Percentiles rank a stretch among this genome's conserved stretches.
These are phyloP conservation scores for Globisporangium rhizosaccharum DNA, from an alignment of 352 stramenopile genomes.

Conservation along the genomic window DNA sequence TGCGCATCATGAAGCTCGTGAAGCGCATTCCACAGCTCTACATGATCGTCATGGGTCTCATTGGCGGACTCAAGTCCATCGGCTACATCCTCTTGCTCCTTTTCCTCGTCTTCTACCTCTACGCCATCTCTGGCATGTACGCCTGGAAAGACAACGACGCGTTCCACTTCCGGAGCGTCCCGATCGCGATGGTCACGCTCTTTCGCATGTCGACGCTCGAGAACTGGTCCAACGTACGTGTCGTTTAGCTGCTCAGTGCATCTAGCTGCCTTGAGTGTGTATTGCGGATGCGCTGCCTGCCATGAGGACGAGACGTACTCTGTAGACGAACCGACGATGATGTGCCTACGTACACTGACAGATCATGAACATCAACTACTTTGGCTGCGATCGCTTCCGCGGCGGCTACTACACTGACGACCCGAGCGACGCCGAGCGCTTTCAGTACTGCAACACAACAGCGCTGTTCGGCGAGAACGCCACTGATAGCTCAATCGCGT, in stretches of 20 bases:
- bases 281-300: neutral
- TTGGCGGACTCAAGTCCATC: slow-evolving; percentile 84
- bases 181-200: slow-evolving; percentile 80
- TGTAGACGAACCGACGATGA: too few species aligned
- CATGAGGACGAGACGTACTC: neutral
- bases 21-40: slow-evolving; percentile 87
- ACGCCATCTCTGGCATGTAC: slow-evolving; percentile 89
- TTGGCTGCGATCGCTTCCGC: slow-evolving; percentile 54
- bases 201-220: slow-evolving; percentile 80
- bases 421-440: slow-evolving; percentile 23
- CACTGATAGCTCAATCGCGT: slow-evolving; percentile 27
- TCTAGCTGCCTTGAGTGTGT: neutral
- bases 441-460: slow-evolving; percentile 63
- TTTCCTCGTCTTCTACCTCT: slow-evolving; percentile 87
- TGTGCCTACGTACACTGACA: slow-evolving; percentile 10
- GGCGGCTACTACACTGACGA: slow-evolving; percentile 67
- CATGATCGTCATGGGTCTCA: slow-evolving; percentile 89
- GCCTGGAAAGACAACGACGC: slow-evolving; percentile 84
- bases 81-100: slow-evolving; percentile 88
- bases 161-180: slow-evolving; percentile 77
- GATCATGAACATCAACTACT: slow-evolving; percentile 85
- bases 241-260: neutral
- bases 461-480: slow-evolving; percentile 46
- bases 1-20: slow-evolving; percentile 89
- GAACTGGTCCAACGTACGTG: slow-evolving; percentile 68